Conservation (phyloP, 371 early-diverging fungal species). For the Syncephalastrum monosporum region DNA sequence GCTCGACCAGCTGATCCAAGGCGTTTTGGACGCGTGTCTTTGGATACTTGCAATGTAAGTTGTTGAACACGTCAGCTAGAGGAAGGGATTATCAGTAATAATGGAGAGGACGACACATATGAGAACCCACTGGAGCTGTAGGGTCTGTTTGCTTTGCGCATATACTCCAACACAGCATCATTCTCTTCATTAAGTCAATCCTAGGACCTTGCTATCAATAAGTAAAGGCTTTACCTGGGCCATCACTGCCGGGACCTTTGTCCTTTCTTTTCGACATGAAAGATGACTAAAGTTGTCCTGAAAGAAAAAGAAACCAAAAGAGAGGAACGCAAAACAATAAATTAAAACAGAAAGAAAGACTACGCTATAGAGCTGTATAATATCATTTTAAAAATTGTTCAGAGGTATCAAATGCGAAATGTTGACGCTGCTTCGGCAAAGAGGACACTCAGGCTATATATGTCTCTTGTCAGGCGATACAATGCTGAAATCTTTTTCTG, state of each 20-base stretch:
- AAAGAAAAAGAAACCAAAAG: too few relatives aligned
- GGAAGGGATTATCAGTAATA: not conserved
- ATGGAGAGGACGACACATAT: not conserved
- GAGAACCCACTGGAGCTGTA: constrained; percentile 19
- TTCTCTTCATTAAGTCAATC: constrained; percentile 5
- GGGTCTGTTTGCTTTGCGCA: constrained; percentile 23
- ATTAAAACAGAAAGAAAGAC: too few relatives aligned
- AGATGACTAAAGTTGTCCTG: too few relatives aligned
- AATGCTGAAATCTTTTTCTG: not conserved
- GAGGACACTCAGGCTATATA: constrained; percentile 77
- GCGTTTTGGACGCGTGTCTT: constrained; percentile 14
- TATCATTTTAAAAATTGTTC: constrained; percentile 42
- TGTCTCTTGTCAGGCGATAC: not conserved
- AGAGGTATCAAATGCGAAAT: constrained; percentile 65
- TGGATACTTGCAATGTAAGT: constrained; percentile 18
- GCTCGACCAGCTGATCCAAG: constrained; percentile 12
- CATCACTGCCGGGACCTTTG: too few relatives aligned
- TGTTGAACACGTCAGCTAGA: constrained; percentile 24
- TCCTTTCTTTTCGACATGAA: too few relatives aligned
- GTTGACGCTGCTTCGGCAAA: constrained; percentile 76
- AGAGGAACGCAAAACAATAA: too few relatives aligned
- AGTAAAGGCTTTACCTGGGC: too few relatives aligned
- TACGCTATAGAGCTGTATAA: too few relatives aligned
- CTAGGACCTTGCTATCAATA: too few relatives aligned
- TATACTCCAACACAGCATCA: constrained; percentile 12